Base-by-base conservation (phyloP, 208 protist species). In the Polymyxa betae region DNA sequence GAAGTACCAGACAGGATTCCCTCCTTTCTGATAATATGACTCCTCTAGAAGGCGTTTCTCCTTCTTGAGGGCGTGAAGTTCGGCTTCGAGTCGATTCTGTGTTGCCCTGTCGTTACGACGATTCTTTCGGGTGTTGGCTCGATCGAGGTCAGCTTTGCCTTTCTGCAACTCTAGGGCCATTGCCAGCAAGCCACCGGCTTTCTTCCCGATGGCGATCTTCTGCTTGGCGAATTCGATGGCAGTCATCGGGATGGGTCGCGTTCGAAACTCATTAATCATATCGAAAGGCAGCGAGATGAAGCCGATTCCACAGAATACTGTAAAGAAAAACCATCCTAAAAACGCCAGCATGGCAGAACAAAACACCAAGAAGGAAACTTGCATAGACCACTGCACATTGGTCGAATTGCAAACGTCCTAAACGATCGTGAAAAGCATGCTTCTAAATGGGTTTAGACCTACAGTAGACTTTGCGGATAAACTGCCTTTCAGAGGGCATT, bases 281-380 rank as follows among this genome's bases (percentile, higher is more conserved):
- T 96, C 95, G 43, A 97, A 91, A 35, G 97, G 97, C 0, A 98
- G 93, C 16, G 96, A 95, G 0, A 94, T 93, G 5, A 98, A 89
- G 0, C 97, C 97, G 0, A 98, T 95, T 45, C 96, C 96, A 45
- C 96, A 97, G 88, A 98, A 98, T 38, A 98, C 40, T 0, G 16
- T 92, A 38, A 41, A 77, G 12, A 92, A 91, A 40, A 92, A 91
- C 94, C 94, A 93, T 29, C 92, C 92, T 24, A 93, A 77, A 82
- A 93, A 93, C 44, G 40, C 45, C 35, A 93, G 38, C n/a, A 93
- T 93, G 5, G 92, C 92, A 38, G 91, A 24, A 38, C 92, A 66
- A 91, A 92, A 93, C 29, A 93, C 88, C 32, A 88, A 49, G 29
- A 92, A 64, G 0, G 90, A 91, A 46, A 90, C 90, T 43, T 88